Percentiles rank a stretch among this genome's conserved stretches.
Conservation (phyloP, 2,329 filamentous ascomycete genomes). For the Claviceps humidiphila region DNA sequence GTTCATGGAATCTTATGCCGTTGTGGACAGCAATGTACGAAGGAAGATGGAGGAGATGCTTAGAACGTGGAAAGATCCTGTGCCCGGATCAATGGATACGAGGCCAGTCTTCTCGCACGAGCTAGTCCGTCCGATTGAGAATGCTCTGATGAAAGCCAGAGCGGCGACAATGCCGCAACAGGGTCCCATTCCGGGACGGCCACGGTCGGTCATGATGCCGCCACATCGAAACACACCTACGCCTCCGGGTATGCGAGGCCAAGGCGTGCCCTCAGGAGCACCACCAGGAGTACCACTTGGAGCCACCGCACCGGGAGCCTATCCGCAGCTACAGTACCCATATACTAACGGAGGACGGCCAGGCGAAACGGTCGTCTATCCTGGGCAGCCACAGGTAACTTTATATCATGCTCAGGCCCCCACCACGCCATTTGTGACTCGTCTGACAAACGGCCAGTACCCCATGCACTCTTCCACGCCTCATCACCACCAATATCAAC, state of each 20-base stretch:
- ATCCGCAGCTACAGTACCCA: slow-evolving; percentile 16
- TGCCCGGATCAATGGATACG: slow-evolving; percentile 85
- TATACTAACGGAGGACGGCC: slow-evolving; percentile 19
- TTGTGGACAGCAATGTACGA: slow-evolving; percentile 71
- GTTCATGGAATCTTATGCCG: slow-evolving; percentile 91
- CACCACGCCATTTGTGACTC: background rate
- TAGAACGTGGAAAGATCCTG: slow-evolving; percentile 94
- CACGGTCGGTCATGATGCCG: slow-evolving; percentile 37
- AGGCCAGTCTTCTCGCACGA: slow-evolving; percentile 83
- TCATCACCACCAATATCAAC: slow-evolving; percentile 11
- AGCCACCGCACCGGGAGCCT: slow-evolving; percentile 5
- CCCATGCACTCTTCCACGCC: slow-evolving; percentile 24
- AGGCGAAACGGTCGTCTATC: slow-evolving; percentile 10
- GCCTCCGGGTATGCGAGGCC: slow-evolving; percentile 41
- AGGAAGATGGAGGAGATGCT: slow-evolving; percentile 95
- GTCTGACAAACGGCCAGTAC: slow-evolving; percentile 12
- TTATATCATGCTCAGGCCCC: background rate
- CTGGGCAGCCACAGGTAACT: slow-evolving; percentile 18
- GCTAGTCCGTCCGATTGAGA: slow-evolving; percentile 82
- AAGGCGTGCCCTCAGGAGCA: slow-evolving; percentile 10
- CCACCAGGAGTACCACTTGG: slow-evolving; percentile 5
- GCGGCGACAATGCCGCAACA: slow-evolving; percentile 44
- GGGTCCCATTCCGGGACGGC: slow-evolving; percentile 30
- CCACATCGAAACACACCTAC: slow-evolving; percentile 63
- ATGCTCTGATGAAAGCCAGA: slow-evolving; percentile 73